These are phyloP conservation scores for Tothia fuscella DNA, from an alignment of 2,329 filamentous ascomycete species.

Conservation along the genomic window DNA sequence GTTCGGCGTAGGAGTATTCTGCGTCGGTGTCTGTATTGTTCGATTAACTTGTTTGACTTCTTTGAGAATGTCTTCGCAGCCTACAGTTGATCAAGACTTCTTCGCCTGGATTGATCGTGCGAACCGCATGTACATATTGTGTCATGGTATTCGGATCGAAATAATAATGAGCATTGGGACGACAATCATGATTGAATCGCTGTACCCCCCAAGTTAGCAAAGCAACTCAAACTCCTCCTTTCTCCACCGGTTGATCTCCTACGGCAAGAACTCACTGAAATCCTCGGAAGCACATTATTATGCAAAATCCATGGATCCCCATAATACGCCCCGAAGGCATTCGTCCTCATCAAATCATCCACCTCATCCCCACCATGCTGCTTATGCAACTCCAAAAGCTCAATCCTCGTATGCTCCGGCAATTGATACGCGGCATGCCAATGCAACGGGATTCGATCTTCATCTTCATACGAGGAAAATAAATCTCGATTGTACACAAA, in stretches of 20 bases:
- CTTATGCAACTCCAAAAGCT: slow-evolving; percentile 9
- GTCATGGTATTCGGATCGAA: slow-evolving; percentile 20
- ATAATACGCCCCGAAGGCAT: slow-evolving; percentile 10
- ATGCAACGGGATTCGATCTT: slow-evolving; percentile 4
- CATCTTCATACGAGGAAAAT: not conserved
- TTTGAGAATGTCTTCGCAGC: slow-evolving; percentile 5
- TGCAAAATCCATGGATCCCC: slow-evolving; percentile 1
- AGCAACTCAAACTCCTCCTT: not conserved
- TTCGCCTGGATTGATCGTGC: slow-evolving; percentile 18
- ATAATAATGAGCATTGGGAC: slow-evolving; percentile 22
- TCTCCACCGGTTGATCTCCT: not conserved
- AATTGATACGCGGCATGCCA: slow-evolving; percentile 7
- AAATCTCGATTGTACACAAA: slow-evolving; percentile 1
- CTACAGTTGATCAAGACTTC: slow-evolving; percentile 22
- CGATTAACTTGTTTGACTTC: too few relatives aligned
- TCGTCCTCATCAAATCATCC: slow-evolving; percentile 10
- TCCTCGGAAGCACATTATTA: slow-evolving; percentile 9
- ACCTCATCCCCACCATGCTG: slow-evolving; percentile 8
- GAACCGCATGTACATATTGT: slow-evolving; percentile 20
- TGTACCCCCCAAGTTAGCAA: slow-evolving; percentile 7
- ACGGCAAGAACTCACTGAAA: slow-evolving; percentile 2
- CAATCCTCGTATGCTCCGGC: slow-evolving; percentile 7
- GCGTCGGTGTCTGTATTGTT: slow-evolving; percentile 20
- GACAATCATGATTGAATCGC: slow-evolving; percentile 25
- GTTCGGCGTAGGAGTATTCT: slow-evolving; percentile 13